phyloP scores from a whole-genome alignment of 768 basidiomycete species.

The Butyriboletus loyo region DNA sequence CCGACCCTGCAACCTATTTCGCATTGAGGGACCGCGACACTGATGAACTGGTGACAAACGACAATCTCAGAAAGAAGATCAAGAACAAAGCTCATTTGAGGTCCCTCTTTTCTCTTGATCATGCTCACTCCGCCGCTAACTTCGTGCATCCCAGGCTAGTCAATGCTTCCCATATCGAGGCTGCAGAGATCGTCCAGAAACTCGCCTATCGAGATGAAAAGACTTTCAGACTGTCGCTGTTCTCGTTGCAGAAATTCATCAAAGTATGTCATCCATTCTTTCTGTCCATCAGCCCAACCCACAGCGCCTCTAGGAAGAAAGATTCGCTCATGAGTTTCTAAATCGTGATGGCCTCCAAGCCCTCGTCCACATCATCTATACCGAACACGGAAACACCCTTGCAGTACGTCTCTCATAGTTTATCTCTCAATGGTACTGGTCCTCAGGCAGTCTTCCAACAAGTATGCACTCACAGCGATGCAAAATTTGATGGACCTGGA shows the following conservation, averaged over 20 bases:
- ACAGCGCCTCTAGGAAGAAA: constrained; percentile 61
- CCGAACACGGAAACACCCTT: constrained; percentile 75
- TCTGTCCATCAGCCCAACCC: neutral
- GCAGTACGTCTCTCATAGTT: constrained; percentile 50
- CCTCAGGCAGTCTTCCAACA: constrained; percentile 10
- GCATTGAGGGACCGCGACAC: constrained; percentile 75
- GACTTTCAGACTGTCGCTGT: constrained; percentile 64
- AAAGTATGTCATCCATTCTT: constrained; percentile 44
- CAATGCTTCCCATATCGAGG: constrained; percentile 76
- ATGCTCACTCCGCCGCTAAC: neutral
- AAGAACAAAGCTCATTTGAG: constrained; percentile 74
- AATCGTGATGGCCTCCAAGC: constrained; percentile 66
- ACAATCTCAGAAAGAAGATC: constrained; percentile 81
- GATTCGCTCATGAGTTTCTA: constrained; percentile 78
- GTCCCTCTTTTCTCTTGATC: constrained; percentile 39
- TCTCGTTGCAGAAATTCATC: constrained; percentile 77
- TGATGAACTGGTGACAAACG: constrained; percentile 82
- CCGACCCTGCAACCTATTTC: constrained; percentile 67
- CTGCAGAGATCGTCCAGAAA: constrained; percentile 70
- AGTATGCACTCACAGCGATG: constrained; percentile 86
- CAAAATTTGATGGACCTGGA: constrained; percentile 87
- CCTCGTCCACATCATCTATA: constrained; percentile 66
- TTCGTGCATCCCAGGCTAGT: constrained; percentile 54
- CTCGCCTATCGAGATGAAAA: constrained; percentile 58
- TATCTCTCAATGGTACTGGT: neutral